Evolutionary conservation across 495 filamentous ascomycete species (phyloP), one percentile per base, ranked within the genome.

Genomic region (Penicillium bovifimosum): DNA sequence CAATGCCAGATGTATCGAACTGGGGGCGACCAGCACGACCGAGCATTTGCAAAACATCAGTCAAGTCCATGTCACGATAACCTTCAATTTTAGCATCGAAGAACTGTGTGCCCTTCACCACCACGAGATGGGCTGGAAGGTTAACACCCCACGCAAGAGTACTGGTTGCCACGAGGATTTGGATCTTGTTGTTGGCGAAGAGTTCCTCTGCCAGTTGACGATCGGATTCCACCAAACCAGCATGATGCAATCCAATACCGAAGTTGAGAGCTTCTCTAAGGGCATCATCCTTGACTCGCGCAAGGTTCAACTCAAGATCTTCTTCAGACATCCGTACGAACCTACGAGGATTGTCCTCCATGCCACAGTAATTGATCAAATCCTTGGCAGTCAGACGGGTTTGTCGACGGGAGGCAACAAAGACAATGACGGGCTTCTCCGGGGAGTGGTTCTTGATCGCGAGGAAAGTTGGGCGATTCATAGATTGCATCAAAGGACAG

Each of bases 131-230:
- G 1, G 93, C 93, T 0, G 93, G 93, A 63, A 99, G 78, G 69
- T 99, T 99, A 54, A 99, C 95, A 69, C 93, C 93, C 93, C 93
- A 99, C 6, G 93, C 93, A 20, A 99, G 77, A 8, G 93, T 99
- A 66, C 87, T 92, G 2, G 93, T 99, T n/a, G 93, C 93, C 0
- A 97, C 84, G 6, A 99, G 77, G 51, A 99, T 86, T 62, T 99
- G 93, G 43, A 97, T 97, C 76, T 96, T 95, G 76, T 96, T 96
- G 69, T 96, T 92, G 13, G 91, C 81, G 63, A 97, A 97, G 5
- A 99, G 78, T 66, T 97, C 91, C 65, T 99, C 93, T 0, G 92
- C 78, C 0, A 99, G 73, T 64, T 90, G 86, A 36, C 93, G 80
- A 65, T 99, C 93, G 11, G 87, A 88, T 73, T 99, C 93, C 4